phyloP scores from a whole-genome alignment of 2,329 filamentous ascomycete genomes.

The Neonectria coccinea region DNA sequence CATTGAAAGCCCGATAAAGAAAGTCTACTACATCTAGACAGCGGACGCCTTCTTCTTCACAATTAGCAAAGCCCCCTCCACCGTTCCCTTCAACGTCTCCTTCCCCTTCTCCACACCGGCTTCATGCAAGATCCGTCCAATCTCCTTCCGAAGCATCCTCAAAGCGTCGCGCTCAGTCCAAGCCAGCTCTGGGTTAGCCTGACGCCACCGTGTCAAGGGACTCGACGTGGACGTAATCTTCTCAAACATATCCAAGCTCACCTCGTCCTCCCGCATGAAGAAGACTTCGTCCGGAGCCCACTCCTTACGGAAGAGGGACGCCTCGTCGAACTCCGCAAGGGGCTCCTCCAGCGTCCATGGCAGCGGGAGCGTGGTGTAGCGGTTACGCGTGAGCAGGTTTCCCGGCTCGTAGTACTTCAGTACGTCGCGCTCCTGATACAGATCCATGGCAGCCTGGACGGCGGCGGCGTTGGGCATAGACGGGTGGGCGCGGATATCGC shows the following conservation, averaged over 20 bases:
- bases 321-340: conserved; percentile 54
- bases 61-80: conserved; percentile 45
- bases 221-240: conserved; percentile 53
- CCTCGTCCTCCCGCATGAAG: conserved; percentile 36
- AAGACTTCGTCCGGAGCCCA: conserved; percentile 54
- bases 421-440: conserved; percentile 53
- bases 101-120: conserved; percentile 51
- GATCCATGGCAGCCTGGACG: conserved; percentile 56
- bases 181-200: conserved; percentile 55
- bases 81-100: conserved; percentile 44
- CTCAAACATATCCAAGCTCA: conserved; percentile 52
- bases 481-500: conserved; percentile 45
- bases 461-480: conserved; percentile 54
- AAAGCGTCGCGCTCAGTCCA: conserved; percentile 56
- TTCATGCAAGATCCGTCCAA: conserved; percentile 47
- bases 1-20: too few relatives aligned
- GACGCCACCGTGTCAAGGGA: conserved; percentile 57
- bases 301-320: conserved; percentile 54
- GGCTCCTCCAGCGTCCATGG: conserved; percentile 60
- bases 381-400: conserved; percentile 54
- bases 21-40: neutral
- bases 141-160: conserved; percentile 43
- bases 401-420: conserved; percentile 54
- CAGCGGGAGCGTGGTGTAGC: conserved; percentile 58
- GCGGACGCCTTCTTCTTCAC: conserved; percentile 43